Evolutionary conservation across 2,329 filamentous ascomycete species (phyloP), one percentile per base, ranked within the genome.

Genomic region (Cryphonectria nitschkei): DNA sequence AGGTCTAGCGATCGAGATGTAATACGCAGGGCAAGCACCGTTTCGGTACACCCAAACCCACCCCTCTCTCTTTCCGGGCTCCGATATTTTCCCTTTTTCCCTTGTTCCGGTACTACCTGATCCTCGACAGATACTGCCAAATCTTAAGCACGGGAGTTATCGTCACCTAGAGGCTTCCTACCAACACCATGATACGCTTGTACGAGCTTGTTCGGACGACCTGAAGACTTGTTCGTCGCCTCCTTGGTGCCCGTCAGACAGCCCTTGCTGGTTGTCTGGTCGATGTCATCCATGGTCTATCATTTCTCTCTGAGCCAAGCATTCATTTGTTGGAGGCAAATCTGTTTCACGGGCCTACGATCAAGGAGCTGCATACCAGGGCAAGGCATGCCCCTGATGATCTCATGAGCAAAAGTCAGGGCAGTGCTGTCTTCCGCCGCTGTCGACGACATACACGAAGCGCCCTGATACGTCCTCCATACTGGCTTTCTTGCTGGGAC

Each of bases 401-500:
- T 22, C 22, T 22, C 58, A 54, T 4, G 19, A 4, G 19, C 29
- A 37, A 8, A 43, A 29, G 2, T 16, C 32, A 19, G n/a, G 19
- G 22, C 52, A 14, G 34, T 67, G 13, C 26, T 43, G 32, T 26
- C 16, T 37, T 26, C 16, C 19, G 34, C 32, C 39, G 22, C 39
- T n/a, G 19, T 32, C 19, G 46, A 54, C 46, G 26, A 50, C 46
- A 60, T 41, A 52, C 50, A 60, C 34, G 65, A 54, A 41, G 56
- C 65, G 26, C 46, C 54, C 54, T 67, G 65, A 50, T 54, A 29
- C 13, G 65, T 67, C 26, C 26, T 26, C 26, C 65, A 60, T 16
- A 67, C 22, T 22, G 3, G 3, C 52, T 26, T 2, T 43, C 37
- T 60, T 58, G 52, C 58, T 37, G n/a, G 32, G 43, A 14, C 37